Conservation (phyloP, 352 stramenopile species). For the Aphanomyces astaci region DNA sequence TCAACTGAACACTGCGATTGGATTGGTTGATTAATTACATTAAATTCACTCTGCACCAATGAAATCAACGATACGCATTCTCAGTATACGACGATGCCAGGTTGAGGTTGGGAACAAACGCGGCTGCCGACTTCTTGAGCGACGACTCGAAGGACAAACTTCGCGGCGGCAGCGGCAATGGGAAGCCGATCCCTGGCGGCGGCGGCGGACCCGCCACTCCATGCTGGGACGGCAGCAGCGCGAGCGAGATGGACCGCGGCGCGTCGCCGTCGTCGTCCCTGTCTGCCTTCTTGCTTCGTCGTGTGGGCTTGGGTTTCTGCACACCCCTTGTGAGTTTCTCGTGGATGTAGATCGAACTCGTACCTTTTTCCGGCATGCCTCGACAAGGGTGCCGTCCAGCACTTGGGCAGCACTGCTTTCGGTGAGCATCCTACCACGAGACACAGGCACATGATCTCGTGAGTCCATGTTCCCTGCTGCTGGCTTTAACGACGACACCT, state of each 20-base stretch:
- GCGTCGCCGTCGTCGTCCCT: neutral
- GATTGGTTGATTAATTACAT: neutral
- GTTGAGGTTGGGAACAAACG: neutral
- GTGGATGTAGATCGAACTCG: neutral
- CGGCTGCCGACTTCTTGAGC: neutral
- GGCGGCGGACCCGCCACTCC: neutral
- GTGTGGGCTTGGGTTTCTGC: conserved; percentile 6
- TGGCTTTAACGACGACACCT: neutral
- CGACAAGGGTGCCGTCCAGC: conserved; percentile 3
- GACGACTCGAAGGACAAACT: conserved; percentile 10
- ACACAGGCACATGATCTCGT: no score
- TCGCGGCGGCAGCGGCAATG: neutral
- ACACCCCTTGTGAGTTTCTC: no score
- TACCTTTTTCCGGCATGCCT: neutral
- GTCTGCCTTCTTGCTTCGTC: neutral
- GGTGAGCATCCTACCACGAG: neutral
- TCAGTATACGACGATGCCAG: neutral
- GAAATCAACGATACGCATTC: neutral
- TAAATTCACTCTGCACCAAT: neutral
- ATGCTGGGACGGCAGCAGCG: neutral
- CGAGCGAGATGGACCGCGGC: neutral
- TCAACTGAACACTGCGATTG: neutral
- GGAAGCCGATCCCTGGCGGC: neutral
- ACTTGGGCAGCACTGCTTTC: conserved; percentile 15
- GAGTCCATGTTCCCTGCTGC: no score